Percentiles rank a stretch among this genome's conserved stretches.
Conservation (phyloP, 768 basidiomycete species). For the Boletus eberwhitei region DNA sequence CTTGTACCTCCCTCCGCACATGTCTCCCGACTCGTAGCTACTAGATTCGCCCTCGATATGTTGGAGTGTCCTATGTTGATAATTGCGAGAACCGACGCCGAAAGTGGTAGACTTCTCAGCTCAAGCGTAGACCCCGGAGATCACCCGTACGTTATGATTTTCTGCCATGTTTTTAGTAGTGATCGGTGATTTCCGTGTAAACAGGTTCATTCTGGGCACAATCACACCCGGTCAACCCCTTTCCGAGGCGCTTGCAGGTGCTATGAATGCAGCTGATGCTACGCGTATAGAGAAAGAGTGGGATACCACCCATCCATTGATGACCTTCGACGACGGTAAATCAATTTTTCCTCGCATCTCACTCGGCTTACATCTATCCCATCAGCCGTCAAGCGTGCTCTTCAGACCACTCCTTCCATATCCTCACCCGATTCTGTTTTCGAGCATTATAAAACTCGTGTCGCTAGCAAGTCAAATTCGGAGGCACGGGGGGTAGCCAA, state of each 20-base stretch:
- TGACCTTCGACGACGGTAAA: conserved; percentile 83
- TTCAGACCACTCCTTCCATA: conserved; percentile 18
- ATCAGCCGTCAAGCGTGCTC: conserved; percentile 24
- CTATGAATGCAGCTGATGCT: conserved; percentile 63
- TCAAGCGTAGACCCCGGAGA: conserved; percentile 81
- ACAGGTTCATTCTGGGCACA: conserved; percentile 66
- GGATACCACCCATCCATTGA: conserved; percentile 63
- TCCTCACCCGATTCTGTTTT: conserved; percentile 42
- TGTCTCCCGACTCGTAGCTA: conserved; percentile 76
- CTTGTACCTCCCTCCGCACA: conserved; percentile 89
- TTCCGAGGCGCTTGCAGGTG: conserved; percentile 67
- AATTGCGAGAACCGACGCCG: conserved; percentile 91
- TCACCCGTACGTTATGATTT: conserved; percentile 47
- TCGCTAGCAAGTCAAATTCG: conserved; percentile 63
- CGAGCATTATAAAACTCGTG: conserved; percentile 55
- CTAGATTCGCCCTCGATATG: conserved; percentile 89
- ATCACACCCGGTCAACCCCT: conserved; percentile 48
- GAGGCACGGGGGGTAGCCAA: conserved; percentile 72
- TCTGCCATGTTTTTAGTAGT: conserved; percentile 4
- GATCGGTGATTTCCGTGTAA: conserved; percentile 7
- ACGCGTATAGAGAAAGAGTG: conserved; percentile 74
- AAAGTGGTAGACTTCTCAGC: conserved; percentile 80
- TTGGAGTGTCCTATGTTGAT: conserved; percentile 84
- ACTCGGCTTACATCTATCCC: neutral
- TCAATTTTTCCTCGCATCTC: conserved; percentile 44